phyloP scores from a whole-genome alignment of 2,329 filamentous ascomycete species.

The Leptographium radiaticola region DNA sequence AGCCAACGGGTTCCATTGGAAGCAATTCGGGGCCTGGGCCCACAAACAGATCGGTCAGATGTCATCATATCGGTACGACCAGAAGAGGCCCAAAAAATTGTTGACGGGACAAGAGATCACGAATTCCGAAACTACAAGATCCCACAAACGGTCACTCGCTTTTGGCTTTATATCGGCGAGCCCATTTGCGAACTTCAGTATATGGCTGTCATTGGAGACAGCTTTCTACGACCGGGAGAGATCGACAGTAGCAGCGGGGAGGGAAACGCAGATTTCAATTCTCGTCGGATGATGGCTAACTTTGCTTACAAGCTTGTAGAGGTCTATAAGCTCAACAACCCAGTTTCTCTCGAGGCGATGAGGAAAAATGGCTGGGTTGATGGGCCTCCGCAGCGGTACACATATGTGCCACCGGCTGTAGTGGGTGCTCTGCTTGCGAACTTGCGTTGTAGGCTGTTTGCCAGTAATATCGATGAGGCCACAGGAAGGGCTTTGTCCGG shows the following conservation, averaged over 20 bases:
- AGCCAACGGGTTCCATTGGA: constrained; percentile 40
- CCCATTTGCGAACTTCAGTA: constrained; percentile 38
- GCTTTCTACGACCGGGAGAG: constrained; percentile 30
- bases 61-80: constrained; percentile 38
- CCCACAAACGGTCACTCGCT: constrained; percentile 38
- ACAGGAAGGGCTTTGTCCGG: constrained; percentile 18
- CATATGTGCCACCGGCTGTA: constrained; percentile 42
- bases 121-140: constrained; percentile 44
- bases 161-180: constrained; percentile 46
- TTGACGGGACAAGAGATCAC: constrained; percentile 36
- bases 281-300: constrained; percentile 19
- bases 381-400: constrained; percentile 33
- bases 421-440: constrained; percentile 46
- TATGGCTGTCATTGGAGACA: constrained; percentile 40
- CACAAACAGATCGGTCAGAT: constrained; percentile 37
- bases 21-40: constrained; percentile 32
- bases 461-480: constrained; percentile 5
- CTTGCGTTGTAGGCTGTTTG: constrained; percentile 32
- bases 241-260: constrained; percentile 29
- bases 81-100: constrained; percentile 33
- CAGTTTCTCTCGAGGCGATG: constrained; percentile 37
- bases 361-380: constrained; percentile 41
- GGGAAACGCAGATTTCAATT: constrained; percentile 40
- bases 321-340: constrained; percentile 50
- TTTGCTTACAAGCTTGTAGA: constrained; percentile 42